Evolutionary conservation across 768 basidiomycete species (phyloP), one percentile per base, ranked within the genome.

Genomic region (Hericium erinaceus): DNA sequence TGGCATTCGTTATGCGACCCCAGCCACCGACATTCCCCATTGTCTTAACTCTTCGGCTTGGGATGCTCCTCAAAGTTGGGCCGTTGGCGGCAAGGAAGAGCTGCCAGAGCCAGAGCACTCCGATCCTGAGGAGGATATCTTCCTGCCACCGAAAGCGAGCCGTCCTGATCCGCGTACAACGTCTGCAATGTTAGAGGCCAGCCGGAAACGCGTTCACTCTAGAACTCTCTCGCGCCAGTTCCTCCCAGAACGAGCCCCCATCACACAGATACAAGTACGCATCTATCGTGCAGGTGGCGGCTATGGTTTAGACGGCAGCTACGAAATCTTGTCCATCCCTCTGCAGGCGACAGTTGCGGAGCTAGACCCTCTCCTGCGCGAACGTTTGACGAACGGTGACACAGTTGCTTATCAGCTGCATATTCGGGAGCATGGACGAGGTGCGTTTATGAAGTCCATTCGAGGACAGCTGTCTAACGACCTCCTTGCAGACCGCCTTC

Each of bases 21-120:
- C 60, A 22, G 61, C 33, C 39, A 15, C 49, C n/a, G 20, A 33
- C 18, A 20, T 15, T 48, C 44, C 55, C 40, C 33, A 37, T 12
- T 20, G 55, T 52, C 44, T 46, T 8, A 46, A 46, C n/a, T 44
- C 33, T 48, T 33, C 61, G 46, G 54, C 55, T 24, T 92, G 89
- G 89, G 79, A 70, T 3, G 73, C 89, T 6, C 89, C 89, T 1
- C 80, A 90, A 65, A 89, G 87, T 56, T 91, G 89, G 89, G 84
- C 77, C 15, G 79, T 80, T 40, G 77, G 75, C 48, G 76, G 75
- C 53, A 76, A 77, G 3, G 72, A 69, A 7, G 72, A 69, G 53
- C 77, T 76, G 3, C 72, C 68, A 7, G 72, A 69, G 3, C 73
- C 69, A 2, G 73, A 72, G 18, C 69, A 75, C 48, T 73, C 77